Conservation (phyloP, 139 green algal species). For the Microglena sp. region DNA sequence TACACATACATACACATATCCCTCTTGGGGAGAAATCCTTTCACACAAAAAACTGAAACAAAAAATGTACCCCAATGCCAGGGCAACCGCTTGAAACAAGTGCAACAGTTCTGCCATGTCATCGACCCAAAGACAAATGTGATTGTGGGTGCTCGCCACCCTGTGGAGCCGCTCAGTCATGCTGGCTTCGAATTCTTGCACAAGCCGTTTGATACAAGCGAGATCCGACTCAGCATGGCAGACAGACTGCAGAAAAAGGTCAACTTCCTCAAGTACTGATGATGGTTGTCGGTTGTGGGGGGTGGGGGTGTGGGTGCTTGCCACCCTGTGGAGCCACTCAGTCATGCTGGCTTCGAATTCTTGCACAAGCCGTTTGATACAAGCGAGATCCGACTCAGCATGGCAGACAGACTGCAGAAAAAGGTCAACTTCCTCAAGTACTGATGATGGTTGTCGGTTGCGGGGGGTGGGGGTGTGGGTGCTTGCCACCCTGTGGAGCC, state of each 20-base stretch:
- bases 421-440: constrained; percentile 3
- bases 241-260: not conserved
- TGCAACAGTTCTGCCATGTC: constrained; percentile 32
- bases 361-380: constrained; percentile 33
- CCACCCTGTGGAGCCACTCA: constrained; percentile 32
- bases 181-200: constrained; percentile 32
- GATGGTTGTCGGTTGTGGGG: not conserved
- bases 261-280: constrained; percentile 1
- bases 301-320: constrained; percentile 3
- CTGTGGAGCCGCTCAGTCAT: constrained; percentile 31
- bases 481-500: constrained; percentile 26
- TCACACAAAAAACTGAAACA: no score
- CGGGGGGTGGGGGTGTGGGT: no score
- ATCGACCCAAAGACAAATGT: constrained; percentile 20
- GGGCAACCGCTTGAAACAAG: constrained; percentile 28
- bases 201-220: constrained; percentile 31
- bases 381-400: constrained; percentile 19
- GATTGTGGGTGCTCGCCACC: constrained; percentile 15
- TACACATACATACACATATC: no score
- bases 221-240: constrained; percentile 12
- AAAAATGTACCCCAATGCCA: no score
- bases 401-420: constrained; percentile 9
- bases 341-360: constrained; percentile 21
- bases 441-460: no score
- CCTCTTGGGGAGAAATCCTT: no score